Evolutionary conservation across 805 yeast species (phyloP), one percentile per base, ranked within the genome.

Genomic region (Candida ficus): DNA sequence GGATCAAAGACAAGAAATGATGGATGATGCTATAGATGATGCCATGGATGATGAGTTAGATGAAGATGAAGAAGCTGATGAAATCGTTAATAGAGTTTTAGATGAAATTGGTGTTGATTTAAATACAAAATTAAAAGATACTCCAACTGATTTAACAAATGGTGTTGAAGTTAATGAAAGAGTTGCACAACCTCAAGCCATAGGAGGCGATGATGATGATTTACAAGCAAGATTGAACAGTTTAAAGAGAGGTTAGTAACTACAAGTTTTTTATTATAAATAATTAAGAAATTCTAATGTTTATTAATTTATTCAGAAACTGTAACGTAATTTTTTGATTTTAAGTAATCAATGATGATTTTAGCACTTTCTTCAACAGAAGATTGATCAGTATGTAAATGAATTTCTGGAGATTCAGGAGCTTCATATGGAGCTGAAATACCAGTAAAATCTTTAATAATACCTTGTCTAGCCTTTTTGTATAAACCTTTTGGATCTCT

Each of bases 1-100:
- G 98, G 97, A 91, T 62, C 99, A 93, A 66, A 82, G 95, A 56
- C 98, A 95, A 62, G 99, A 95, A 61, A 87, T 95, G 78, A 93
- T 93, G 84, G 99, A 93, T 59, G 99, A 93, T 59, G 95, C 96
- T 16, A 83, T 93, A 53, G 99, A 93, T 58, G 96, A 91, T 60
- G 85, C 93, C 16, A 88, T 93, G 93, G 95, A 83, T 39, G 88
- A 82, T 54, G 97, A 87, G 54, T 78, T 86, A 43, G 88, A 76
- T 19, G 95, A 85, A 45, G 95, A 84, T 47, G 93, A 83, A 49
- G 95, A 90, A 60, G 83, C 84, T 4, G 96, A 90, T 56, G 96
- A 89, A 54, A 83, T 90, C 38, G 93, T 95, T 37, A 78, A 81
- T 56, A 87, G 83, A 61, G 97, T 95, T 0, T 69, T 93, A 56